Evolutionary conservation across 1,139 yeast species (phyloP), one percentile per base, ranked within the genome.

Genomic region (Pichia kudriavzevii): DNA sequence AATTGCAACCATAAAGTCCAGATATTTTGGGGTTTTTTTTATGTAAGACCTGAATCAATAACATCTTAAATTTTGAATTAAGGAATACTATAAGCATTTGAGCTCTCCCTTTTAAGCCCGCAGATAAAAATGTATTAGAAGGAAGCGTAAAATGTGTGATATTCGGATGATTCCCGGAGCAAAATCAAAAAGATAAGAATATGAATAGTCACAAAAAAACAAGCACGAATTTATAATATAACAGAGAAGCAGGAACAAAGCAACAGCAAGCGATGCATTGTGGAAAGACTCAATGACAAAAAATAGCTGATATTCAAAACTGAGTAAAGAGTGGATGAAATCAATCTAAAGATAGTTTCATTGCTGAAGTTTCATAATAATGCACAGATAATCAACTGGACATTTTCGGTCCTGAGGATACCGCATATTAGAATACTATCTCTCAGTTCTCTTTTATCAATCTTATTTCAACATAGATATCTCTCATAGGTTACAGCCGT

Each of bases 271-370:
- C 2, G 56, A 46, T 8, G 54, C 49, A 1, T 50, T 46, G 1
- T 69, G 67, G 32, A 56, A 61, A 5, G 60, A 43, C 15, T 68
- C 69, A 22, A 56, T 48, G n/a, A 63, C 48, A 32, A 64, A 44
- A 54, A 61, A 27, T 57, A 58, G 18, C 60, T 50, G 32, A 70
- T 45, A 45, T 71, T 70, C 45, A 71, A 54, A 29, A 58, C 49
- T 0, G 78, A 67, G 45, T 70, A 71, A 5, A 66, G 53, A n/a
- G 60, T 53, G 43, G 67, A 67, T 1, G 77, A 69, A 11, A 63
- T 31, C 14, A 71, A 42, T 44, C 72, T 72, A 28, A 61, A 31
- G 10, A 54, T 7, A 20, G 56, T 57, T 10, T 38, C 37, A 7
- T 56, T 58, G 9, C 59, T 59, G 24, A 46, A 50, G 35, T 53